phyloP scores from a whole-genome alignment of 495 filamentous ascomycete species.

The Xeromyces bisporus region DNA sequence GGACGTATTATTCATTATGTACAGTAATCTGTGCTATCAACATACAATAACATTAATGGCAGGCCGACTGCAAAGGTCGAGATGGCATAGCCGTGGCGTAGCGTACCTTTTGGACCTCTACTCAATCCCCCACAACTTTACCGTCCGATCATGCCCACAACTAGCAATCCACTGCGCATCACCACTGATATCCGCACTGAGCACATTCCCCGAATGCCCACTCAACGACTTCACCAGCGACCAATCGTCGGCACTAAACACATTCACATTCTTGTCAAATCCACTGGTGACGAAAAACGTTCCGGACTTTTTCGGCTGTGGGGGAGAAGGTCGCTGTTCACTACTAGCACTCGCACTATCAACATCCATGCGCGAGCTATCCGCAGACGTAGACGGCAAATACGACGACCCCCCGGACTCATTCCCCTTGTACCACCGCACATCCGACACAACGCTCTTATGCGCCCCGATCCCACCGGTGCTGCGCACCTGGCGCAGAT shows the following conservation, averaged over 20 bases:
- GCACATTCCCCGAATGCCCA: constrained; percentile 81
- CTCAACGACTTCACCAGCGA: constrained; percentile 69
- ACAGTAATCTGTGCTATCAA: too few species aligned
- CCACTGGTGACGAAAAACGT: constrained; percentile 84
- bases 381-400: constrained; percentile 37
- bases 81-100: too few species aligned
- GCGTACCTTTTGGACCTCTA: too few species aligned
- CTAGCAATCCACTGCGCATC: constrained; percentile 87
- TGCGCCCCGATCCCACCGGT: constrained; percentile 80
- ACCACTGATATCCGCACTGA: constrained; percentile 69
- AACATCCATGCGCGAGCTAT: constrained; percentile 42
- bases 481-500: constrained; percentile 72
- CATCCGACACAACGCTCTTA: constrained; percentile 75
- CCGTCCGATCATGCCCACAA: constrained; percentile 82
- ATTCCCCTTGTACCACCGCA: constrained; percentile 81
- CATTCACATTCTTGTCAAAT: constrained; percentile 89
- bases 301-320: constrained; percentile 47
- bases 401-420: constrained; percentile 44
- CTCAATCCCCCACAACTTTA: constrained; percentile 90
- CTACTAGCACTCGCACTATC: constrained; percentile 24
- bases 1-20: too few species aligned
- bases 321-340: constrained; percentile 5
- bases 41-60: too few species aligned
- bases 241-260: constrained; percentile 96
- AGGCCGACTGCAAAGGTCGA: too few species aligned